Conservation (phyloP, 2,329 filamentous ascomycete genomes). For the Conoideocrella luteorostrata region DNA sequence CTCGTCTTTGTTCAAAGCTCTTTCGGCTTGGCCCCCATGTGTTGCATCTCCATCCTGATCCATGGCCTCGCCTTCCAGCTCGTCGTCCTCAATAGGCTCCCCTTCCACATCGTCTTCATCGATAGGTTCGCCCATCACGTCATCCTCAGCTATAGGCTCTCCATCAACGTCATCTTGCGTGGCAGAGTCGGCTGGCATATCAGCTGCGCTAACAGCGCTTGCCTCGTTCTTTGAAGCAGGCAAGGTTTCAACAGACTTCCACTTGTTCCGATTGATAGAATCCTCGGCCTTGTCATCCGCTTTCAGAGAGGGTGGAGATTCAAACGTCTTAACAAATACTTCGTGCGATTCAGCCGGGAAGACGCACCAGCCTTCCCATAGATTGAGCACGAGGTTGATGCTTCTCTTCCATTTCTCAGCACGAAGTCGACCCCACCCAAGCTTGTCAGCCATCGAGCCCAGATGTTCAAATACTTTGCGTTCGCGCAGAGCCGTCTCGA, state of each 20-base stretch:
- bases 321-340: slow-evolving; percentile 62
- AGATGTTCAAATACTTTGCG: slow-evolving; percentile 69
- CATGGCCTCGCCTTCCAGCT: slow-evolving; percentile 33
- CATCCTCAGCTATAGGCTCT: slow-evolving; percentile 35
- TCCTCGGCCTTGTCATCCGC: slow-evolving; percentile 18
- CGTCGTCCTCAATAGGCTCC: slow-evolving; percentile 37
- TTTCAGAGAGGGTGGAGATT: slow-evolving; percentile 52
- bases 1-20: slow-evolving; percentile 26
- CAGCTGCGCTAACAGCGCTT: slow-evolving; percentile 10
- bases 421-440: slow-evolving; percentile 73
- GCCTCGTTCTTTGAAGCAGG: slow-evolving; percentile 8
- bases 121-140: slow-evolving; percentile 37
- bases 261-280: slow-evolving; percentile 33
- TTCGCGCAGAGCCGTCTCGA: slow-evolving; percentile 64
- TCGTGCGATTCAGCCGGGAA: slow-evolving; percentile 72
- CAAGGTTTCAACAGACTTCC: slow-evolving; percentile 43
- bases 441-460: slow-evolving; percentile 63
- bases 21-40: slow-evolving; percentile 26
- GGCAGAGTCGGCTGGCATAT: background rate
- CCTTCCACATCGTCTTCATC: slow-evolving; percentile 43
- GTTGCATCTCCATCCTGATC: slow-evolving; percentile 29
- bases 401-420: slow-evolving; percentile 82
- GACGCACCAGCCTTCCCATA: slow-evolving; percentile 67
- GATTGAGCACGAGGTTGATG: slow-evolving; percentile 58
- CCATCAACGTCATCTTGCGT: slow-evolving; percentile 34